A percentile compares a stretch with the other conserved stretches of the same genome.
phyloP scores from a whole-genome alignment of 805 yeast species.

The Candida schatavii region DNA sequence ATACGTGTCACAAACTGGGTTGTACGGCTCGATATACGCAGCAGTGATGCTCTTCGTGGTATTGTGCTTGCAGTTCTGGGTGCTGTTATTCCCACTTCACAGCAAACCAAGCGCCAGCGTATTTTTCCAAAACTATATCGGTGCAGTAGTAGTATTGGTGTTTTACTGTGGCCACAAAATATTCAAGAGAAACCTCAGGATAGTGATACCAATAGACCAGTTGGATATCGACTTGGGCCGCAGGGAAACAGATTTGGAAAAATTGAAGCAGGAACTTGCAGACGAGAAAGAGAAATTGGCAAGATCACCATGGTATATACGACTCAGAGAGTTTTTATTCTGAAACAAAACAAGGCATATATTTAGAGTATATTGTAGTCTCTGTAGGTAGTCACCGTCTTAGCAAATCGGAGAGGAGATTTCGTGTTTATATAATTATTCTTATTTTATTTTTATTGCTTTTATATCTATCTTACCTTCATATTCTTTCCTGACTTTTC shows the following conservation, averaged over 20 bases:
- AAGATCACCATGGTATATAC: slow-evolving; percentile 21
- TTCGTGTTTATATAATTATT: background rate
- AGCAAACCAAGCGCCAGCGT: slow-evolving; percentile 28
- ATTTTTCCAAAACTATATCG: slow-evolving; percentile 58
- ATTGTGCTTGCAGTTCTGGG: slow-evolving; percentile 33
- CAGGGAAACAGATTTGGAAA: slow-evolving; percentile 53
- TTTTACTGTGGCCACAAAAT: slow-evolving; percentile 54
- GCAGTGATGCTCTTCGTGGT: slow-evolving; percentile 24
- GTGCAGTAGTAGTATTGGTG: slow-evolving; percentile 42
- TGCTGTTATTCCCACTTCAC: slow-evolving; percentile 30
- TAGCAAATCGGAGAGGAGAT: too few relatives aligned
- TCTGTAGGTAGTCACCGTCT: too few relatives aligned
- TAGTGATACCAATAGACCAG: slow-evolving; percentile 39
- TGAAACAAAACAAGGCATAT: slow-evolving; percentile 2
- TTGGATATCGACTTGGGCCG: slow-evolving; percentile 63
- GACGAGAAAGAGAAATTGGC: slow-evolving; percentile 33
- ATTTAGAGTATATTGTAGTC: background rate
- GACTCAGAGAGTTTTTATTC: slow-evolving; percentile 18
- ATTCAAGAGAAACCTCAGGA: slow-evolving; percentile 37
- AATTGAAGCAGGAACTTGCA: slow-evolving; percentile 46
- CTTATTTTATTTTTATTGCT: background rate
- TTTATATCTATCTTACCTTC: slow-evolving; percentile 4
- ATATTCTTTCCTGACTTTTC: too few relatives aligned
- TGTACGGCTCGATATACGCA: slow-evolving; percentile 28
- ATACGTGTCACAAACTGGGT: slow-evolving; percentile 49